Conservation (phyloP, 805 yeast species). For the Isabelozyma gotoi region DNA sequence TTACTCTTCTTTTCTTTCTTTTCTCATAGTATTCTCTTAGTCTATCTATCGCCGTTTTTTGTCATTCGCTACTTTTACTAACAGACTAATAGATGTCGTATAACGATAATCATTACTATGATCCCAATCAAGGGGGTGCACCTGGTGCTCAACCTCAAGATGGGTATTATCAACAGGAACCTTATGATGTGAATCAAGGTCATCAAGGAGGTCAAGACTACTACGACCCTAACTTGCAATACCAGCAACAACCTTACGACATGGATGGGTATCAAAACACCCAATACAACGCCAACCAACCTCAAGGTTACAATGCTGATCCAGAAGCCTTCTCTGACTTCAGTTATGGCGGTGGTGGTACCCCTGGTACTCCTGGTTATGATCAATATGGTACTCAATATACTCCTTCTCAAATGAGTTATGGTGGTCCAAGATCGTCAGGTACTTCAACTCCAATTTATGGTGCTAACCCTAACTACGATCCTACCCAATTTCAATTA, state of each 20-base stretch:
- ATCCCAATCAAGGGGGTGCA: slow-evolving; percentile 40
- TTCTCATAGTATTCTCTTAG: slow-evolving; percentile 1
- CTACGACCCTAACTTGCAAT: slow-evolving; percentile 45
- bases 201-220: slow-evolving; percentile 41
- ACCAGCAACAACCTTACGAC: slow-evolving; percentile 51
- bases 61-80: slow-evolving; percentile 2
- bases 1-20: slow-evolving; percentile 3
- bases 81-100: slow-evolving; percentile 50
- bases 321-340: slow-evolving; percentile 70
- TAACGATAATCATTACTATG: slow-evolving; percentile 53
- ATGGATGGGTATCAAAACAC: slow-evolving; percentile 48
- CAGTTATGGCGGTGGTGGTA: slow-evolving; percentile 51
- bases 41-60: background rate
- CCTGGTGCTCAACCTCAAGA: slow-evolving; percentile 13
- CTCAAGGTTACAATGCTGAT: slow-evolving; percentile 40
- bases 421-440: slow-evolving; percentile 80
- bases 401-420: slow-evolving; percentile 85
- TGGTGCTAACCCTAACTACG: slow-evolving; percentile 60
- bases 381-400: slow-evolving; percentile 70
- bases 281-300: slow-evolving; percentile 13
- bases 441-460: slow-evolving; percentile 95
- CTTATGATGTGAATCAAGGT: slow-evolving; percentile 22
- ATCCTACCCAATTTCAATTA: slow-evolving; percentile 64
- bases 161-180: slow-evolving; percentile 35
- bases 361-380: slow-evolving; percentile 62